These are phyloP conservation scores for Wickerhamomyces bisporus DNA, from an alignment of 805 yeast species.

Conservation along the genomic window DNA sequence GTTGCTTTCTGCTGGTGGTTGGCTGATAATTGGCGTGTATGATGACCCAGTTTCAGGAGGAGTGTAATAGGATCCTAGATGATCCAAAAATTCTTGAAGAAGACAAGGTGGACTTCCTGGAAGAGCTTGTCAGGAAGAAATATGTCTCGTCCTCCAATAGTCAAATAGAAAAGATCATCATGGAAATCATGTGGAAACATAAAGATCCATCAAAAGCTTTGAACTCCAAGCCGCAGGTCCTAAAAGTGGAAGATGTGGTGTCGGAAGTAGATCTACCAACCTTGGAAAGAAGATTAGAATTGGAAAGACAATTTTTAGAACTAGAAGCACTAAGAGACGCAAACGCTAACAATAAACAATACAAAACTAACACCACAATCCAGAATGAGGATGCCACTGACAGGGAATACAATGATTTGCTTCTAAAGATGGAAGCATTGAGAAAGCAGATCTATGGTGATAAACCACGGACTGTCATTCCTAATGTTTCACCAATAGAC, in stretches of 20 bases:
- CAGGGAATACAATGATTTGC: slow-evolving; percentile 14
- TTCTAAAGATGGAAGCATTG: slow-evolving; percentile 15
- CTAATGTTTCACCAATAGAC: slow-evolving; percentile 30
- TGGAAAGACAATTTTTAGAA: slow-evolving; percentile 19
- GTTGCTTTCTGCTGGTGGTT: too few species aligned
- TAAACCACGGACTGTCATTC: slow-evolving; percentile 1
- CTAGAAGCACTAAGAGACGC: slow-evolving; percentile 8
- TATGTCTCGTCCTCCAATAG: slow-evolving; percentile 14
- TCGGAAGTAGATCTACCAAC: slow-evolving; percentile 20
- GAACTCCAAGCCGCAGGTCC: slow-evolving; percentile 14
- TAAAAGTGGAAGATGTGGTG: slow-evolving; percentile 16
- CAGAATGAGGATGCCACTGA: slow-evolving; percentile 1
- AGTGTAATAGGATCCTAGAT: slow-evolving; percentile 29
- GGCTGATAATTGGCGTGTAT: not conserved
- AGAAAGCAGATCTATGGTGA: slow-evolving; percentile 18
- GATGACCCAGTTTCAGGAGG: slow-evolving; percentile 15
- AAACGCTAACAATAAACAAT: not conserved
- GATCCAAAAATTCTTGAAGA: slow-evolving; percentile 30
- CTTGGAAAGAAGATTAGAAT: slow-evolving; percentile 22
- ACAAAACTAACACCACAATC: not conserved
- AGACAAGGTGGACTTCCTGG: slow-evolving; percentile 34
- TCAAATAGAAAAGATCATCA: slow-evolving; percentile 30
- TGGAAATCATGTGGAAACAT: slow-evolving; percentile 38
- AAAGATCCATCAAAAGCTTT: slow-evolving; percentile 25
- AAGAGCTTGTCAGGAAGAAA: slow-evolving; percentile 25